phyloP scores from a whole-genome alignment of 2,329 filamentous ascomycete genomes.

The Ramularia endophylla region DNA sequence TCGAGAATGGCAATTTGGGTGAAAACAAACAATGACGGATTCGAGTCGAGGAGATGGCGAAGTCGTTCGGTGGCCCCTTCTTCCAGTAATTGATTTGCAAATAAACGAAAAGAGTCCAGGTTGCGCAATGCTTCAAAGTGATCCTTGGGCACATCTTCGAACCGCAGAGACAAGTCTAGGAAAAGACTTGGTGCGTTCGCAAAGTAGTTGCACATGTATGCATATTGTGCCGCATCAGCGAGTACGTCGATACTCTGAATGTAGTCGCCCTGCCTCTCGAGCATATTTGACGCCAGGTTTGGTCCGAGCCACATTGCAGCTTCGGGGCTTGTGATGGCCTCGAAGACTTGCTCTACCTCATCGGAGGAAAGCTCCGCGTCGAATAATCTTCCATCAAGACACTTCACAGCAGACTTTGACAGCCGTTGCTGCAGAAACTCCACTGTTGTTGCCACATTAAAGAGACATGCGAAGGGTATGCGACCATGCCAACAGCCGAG shows the following conservation, averaged over 20 bases:
- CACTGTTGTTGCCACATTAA: conserved; percentile 75
- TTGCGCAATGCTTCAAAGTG: conserved; percentile 64
- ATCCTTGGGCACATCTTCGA: conserved; percentile 47
- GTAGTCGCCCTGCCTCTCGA: conserved; percentile 70
- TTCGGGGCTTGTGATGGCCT: conserved; percentile 55
- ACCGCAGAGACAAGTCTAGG: conserved; percentile 35
- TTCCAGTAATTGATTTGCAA: conserved; percentile 24
- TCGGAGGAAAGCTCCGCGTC: conserved; percentile 69
- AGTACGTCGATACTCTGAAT: conserved; percentile 70
- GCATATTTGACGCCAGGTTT: conserved; percentile 54
- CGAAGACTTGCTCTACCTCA: conserved; percentile 68
- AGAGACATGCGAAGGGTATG: conserved; percentile 69
- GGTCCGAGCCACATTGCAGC: conserved; percentile 59
- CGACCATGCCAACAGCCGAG: conserved; percentile 67
- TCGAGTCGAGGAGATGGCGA: conserved; percentile 53
- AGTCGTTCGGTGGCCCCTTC: conserved; percentile 31
- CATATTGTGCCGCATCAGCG: conserved; percentile 58
- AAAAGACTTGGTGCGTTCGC: conserved; percentile 69
- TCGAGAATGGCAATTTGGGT: conserved; percentile 31
- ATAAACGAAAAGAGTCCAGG: conserved; percentile 59
- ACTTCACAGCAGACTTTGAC: conserved; percentile 60
- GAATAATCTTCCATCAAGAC: conserved; percentile 65
- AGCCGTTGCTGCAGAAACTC: conserved; percentile 72
- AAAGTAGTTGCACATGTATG: conserved; percentile 82
- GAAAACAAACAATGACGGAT: conserved; percentile 49